phyloP scores from a whole-genome alignment of 495 filamentous ascomycete genomes.

The Evansstolkia leycettana region DNA sequence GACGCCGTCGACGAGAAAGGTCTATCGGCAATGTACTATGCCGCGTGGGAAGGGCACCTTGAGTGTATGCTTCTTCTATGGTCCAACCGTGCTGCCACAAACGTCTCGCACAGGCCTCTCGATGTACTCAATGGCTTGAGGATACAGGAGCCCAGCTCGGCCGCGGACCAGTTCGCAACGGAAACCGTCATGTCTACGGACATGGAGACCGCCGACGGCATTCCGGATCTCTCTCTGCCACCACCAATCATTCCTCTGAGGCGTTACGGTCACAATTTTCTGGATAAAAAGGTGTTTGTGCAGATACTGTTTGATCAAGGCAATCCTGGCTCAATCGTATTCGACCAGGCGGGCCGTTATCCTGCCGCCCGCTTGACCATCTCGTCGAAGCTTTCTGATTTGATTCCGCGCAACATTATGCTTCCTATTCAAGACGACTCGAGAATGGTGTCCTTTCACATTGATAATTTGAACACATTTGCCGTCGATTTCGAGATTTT shows the following conservation, averaged over 20 bases:
- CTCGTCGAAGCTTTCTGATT: conserved; percentile 86
- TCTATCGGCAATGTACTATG: conserved; percentile 93
- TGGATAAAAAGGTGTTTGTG: conserved; percentile 91
- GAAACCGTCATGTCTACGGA: conserved; percentile 47
- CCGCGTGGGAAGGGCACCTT: conserved; percentile 93
- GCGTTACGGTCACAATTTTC: conserved; percentile 94
- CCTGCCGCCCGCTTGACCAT: conserved; percentile 92
- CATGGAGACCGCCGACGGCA: conserved; percentile 68
- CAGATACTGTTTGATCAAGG: conserved; percentile 75
- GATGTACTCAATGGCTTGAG: conserved; percentile 24
- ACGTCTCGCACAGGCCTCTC: conserved; percentile 17
- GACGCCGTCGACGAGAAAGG: conserved; percentile 82
- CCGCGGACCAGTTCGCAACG: conserved; percentile 20
- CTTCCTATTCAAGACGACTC: conserved; percentile 94
- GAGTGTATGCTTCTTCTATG: conserved; percentile 87
- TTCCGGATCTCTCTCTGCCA: conserved; percentile 83
- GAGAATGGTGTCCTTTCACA: conserved; percentile 83
- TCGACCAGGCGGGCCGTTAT: conserved; percentile 92
- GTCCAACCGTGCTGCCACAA: conserved; percentile 24
- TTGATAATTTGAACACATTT: conserved; percentile 85
- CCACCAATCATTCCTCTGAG: conserved; percentile 91
- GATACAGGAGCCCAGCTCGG: conserved; percentile 21
- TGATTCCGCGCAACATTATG: conserved; percentile 90
- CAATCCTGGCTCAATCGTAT: conserved; percentile 59
- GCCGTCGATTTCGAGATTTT: conserved; percentile 96